Conservation (phyloP, 2,329 filamentous ascomycete species). For the Volutella citrinella region DNA sequence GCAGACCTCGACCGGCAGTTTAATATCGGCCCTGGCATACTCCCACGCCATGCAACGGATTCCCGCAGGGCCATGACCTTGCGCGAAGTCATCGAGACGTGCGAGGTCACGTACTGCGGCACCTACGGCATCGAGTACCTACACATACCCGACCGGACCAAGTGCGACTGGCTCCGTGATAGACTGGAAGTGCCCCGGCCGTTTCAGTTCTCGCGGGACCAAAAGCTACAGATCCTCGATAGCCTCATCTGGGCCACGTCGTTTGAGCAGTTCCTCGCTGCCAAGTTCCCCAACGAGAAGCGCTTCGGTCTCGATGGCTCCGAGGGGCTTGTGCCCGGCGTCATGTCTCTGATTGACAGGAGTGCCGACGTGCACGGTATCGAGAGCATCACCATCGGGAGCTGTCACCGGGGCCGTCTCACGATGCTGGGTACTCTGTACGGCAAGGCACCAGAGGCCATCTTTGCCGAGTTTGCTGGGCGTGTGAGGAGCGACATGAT, state of each 20-base stretch:
- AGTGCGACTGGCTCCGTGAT: conserved; percentile 96
- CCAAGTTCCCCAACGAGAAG: conserved; percentile 99
- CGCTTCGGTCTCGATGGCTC: conserved; percentile 97
- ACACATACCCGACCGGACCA: conserved; percentile 91
- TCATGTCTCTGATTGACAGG: conserved; percentile 97
- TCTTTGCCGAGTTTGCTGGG: conserved; percentile 96
- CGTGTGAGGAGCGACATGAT: conserved; percentile 80
- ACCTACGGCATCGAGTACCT: conserved; percentile 98
- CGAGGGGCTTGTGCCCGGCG: conserved; percentile 92
- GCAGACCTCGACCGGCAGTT: conserved; percentile 90
- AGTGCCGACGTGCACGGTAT: conserved; percentile 90
- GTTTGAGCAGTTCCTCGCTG: conserved; percentile 90
- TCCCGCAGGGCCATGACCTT: conserved; percentile 90
- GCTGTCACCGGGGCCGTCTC: conserved; percentile 96
- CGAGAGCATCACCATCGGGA: conserved; percentile 97
- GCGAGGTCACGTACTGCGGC: conserved; percentile 92
- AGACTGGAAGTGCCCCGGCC: conserved; percentile 88
- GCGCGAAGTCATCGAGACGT: conserved; percentile 85
- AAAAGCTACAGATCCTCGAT: conserved; percentile 95
- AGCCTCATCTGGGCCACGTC: conserved; percentile 96
- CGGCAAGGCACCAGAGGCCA: conserved; percentile 96
- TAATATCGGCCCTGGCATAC: conserved; percentile 83
- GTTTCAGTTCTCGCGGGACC: conserved; percentile 93
- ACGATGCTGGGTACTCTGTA: conserved; percentile 98
- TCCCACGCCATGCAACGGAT: conserved; percentile 86